These are phyloP conservation scores for Alternaria rosae DNA, from an alignment of 2,329 filamentous ascomycete genomes.

Conservation along the genomic window DNA sequence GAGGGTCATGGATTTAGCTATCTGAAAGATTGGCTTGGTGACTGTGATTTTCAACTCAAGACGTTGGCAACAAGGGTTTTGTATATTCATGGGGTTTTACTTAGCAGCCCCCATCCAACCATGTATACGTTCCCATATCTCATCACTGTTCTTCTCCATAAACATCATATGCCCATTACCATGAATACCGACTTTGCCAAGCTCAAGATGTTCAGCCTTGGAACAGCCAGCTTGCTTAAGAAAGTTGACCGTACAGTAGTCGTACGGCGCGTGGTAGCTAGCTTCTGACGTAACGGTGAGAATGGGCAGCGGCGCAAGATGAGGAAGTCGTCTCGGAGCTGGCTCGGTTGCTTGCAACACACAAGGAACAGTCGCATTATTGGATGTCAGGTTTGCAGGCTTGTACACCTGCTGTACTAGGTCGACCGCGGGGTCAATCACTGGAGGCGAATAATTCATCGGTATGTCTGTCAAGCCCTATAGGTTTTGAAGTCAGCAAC, in stretches of 20 bases:
- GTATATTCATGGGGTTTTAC: neutral
- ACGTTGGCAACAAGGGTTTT: neutral
- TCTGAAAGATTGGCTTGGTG: neutral
- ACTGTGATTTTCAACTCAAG: neutral
- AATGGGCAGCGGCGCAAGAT: constrained; percentile 57
- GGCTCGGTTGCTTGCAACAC: constrained; percentile 45
- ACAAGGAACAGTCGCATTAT: constrained; percentile 1
- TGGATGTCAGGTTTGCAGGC: constrained; percentile 3
- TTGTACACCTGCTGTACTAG: neutral
- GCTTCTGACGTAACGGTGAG: constrained; percentile 61
- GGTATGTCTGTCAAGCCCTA: constrained; percentile 2
- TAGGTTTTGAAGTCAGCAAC: neutral
- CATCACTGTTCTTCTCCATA: constrained; percentile 6
- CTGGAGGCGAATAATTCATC: constrained; percentile 2
- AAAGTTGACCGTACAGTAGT: constrained; percentile 62
- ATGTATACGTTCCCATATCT: constrained; percentile 3
- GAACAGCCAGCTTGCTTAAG: constrained; percentile 52
- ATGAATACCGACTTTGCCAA: constrained; percentile 10
- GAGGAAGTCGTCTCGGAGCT: constrained; percentile 53
- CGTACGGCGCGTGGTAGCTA: constrained; percentile 51
- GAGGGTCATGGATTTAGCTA: neutral
- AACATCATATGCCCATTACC: constrained; percentile 10
- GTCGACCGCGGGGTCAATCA: neutral
- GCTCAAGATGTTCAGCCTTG: constrained; percentile 9
- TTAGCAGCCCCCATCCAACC: constrained; percentile 1